These are phyloP conservation scores for Annona cherimola DNA, from an alignment of 164 flowering plant genomes.

Conservation along the genomic window DNA sequence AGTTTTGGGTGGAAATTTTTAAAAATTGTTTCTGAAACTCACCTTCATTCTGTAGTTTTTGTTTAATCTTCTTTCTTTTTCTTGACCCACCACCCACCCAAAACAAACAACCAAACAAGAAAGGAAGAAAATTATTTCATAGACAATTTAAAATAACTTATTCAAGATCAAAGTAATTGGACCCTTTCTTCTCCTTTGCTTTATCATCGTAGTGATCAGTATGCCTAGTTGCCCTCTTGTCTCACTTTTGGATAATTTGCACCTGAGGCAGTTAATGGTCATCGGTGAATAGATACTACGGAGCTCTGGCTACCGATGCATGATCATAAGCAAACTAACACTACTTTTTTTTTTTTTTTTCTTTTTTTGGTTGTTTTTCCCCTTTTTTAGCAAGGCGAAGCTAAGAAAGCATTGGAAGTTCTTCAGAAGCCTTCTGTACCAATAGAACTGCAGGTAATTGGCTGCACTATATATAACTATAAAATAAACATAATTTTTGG, in stretches of 20 bases:
- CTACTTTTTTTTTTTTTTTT: neutral
- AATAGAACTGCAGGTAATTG: constrained; percentile 77
- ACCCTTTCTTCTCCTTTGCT: neutral
- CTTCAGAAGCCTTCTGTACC: constrained; percentile 83
- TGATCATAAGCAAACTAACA: neutral
- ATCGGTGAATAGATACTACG: neutral
- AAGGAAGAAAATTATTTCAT: too few species aligned
- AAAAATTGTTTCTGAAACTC: too few species aligned
- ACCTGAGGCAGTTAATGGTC: neutral
- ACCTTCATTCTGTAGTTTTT: too few species aligned
- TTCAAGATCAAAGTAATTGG: too few species aligned
- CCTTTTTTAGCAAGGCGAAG: constrained; percentile 82
- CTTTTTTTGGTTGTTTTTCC: neutral
- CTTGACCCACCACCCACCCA: too few species aligned
- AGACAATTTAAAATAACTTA: too few species aligned
- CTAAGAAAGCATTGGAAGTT: constrained; percentile 91
- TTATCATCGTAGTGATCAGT: neutral
- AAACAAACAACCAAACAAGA: too few species aligned
- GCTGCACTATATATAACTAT: constrained; percentile 8
- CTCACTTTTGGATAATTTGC: neutral
- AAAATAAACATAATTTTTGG: too few species aligned
- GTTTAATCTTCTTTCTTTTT: too few species aligned
- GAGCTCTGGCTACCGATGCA: neutral
- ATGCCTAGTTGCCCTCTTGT: neutral
- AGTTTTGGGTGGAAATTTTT: too few species aligned